Evolutionary conservation across 345 rosid species (phyloP), one percentile per base, ranked within the genome.

Genomic region (Noccaea caerulescens): DNA sequence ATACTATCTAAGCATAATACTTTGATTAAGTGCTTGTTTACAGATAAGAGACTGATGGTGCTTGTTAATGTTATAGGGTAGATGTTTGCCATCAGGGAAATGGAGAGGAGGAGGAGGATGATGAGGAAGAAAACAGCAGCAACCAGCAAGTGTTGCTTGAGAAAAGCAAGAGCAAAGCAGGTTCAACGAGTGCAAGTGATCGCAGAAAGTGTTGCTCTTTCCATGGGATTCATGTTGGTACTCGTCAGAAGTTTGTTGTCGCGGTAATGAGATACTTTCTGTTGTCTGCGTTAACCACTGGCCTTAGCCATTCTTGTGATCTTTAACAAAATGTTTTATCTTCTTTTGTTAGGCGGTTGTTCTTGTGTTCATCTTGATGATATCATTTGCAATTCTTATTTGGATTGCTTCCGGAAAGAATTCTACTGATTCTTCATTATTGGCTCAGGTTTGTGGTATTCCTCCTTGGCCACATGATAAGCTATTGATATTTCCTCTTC

Each of bases 21-120:
- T 20, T 20, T 20, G 23, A 20, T 20, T 20, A 20, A 20, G 1
- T 1, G 23, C 23, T 20, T 27, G 30, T 27, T 27, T 27, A 27
- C 30, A 27, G 45, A 55, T 69, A 69, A 69, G 66, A 49, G 32
- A 39, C 30, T 27, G 30, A 7, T 20, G 75, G 13, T 50, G 10
- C 32, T 54, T 54, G 16, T 45, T 45, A 38, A 61, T 83, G 78
- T 71, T 84, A 75, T 82, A 86, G 90, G 90, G 82, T 86, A 71
- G 88, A 86, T 82, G 86, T 86, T 76, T 86, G 90, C 82, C 90
- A 86, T 86, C 86, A 86, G 82, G 85, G 84, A 67, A 81, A 83
- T 60, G 88, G 79, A 60, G 79, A 76, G 18, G 79, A 75, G 18
- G 79, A 75, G 27, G 79, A 75, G 1, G 75, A 76, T 30, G 79